Evolutionary conservation across 2,329 filamentous ascomycete genomes (phyloP).

Genomic region (Chrysoporthe austroafricana): DNA sequence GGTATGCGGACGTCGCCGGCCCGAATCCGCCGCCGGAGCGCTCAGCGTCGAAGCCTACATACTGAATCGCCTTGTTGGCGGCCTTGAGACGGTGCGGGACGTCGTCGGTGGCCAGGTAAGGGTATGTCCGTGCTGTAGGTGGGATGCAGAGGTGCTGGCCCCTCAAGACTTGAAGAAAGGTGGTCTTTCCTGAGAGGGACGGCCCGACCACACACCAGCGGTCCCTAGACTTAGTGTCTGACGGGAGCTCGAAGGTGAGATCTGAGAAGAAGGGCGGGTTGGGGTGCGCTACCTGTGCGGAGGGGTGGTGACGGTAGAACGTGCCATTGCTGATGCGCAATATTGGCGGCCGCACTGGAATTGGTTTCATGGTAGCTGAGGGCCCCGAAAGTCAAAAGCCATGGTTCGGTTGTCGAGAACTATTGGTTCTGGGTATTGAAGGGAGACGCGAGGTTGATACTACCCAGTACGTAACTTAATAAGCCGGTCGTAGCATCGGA

Average conservation of each 20-base stretch:
- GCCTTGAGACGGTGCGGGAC: slow-evolving; percentile 60
- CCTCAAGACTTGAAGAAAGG: slow-evolving; percentile 77
- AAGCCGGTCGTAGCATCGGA: slow-evolving; percentile 1
- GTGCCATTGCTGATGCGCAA: slow-evolving; percentile 78
- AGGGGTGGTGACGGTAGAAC: slow-evolving; percentile 79
- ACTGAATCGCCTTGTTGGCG: slow-evolving; percentile 73
- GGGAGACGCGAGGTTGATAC: neutral
- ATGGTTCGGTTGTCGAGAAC: neutral
- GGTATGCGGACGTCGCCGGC: slow-evolving; percentile 71
- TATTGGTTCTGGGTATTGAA: neutral
- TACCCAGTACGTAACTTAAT: neutral
- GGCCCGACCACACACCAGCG: slow-evolving; percentile 87
- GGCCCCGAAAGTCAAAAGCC: neutral
- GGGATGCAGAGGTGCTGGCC: slow-evolving; percentile 78
- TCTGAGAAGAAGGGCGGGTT: slow-evolving; percentile 77
- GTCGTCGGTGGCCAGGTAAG: slow-evolving; percentile 70
- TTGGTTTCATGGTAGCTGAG: slow-evolving; percentile 39
- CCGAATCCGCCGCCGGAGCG: slow-evolving; percentile 57
- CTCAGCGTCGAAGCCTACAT: slow-evolving; percentile 88
- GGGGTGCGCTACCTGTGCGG: slow-evolving; percentile 48
- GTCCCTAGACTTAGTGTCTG: slow-evolving; percentile 52
- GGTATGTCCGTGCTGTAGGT: slow-evolving; percentile 75
- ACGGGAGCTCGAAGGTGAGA: slow-evolving; percentile 71
- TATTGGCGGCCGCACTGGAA: slow-evolving; percentile 55
- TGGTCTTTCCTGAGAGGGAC: slow-evolving; percentile 78